Conservation (phyloP, 176 grass and related monocot species). For the Ensete ventricosum region DNA sequence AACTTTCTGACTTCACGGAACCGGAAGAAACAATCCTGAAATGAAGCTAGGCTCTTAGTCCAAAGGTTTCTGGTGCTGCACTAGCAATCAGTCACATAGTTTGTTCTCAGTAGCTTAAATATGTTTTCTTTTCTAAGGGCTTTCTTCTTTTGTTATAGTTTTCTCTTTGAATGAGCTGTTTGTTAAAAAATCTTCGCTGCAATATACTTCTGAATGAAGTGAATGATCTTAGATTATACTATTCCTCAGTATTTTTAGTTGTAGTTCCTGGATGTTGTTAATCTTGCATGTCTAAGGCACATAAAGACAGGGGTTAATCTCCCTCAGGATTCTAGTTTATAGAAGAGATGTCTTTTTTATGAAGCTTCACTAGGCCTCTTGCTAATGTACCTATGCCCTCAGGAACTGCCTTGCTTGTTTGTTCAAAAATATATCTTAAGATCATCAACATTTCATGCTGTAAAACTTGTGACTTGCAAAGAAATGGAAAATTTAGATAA, state of each 20-base stretch:
- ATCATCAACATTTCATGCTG: too few species aligned
- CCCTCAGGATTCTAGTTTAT: too few species aligned
- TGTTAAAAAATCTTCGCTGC: not conserved
- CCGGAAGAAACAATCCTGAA: not conserved
- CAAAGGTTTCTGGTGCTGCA: not conserved
- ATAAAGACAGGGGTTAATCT: too few species aligned
- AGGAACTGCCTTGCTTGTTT: too few species aligned
- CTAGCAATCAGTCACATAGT: not conserved
- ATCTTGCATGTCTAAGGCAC: too few species aligned
- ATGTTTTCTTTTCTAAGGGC: not conserved
- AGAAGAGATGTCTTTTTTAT: too few species aligned
- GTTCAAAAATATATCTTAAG: too few species aligned
- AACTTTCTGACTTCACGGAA: constrained; percentile 11
- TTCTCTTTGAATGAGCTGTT: not conserved
- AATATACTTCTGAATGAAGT: not conserved
- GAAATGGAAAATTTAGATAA: too few species aligned
- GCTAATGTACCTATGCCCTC: too few species aligned
- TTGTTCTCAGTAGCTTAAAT: not conserved
- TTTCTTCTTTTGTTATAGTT: not conserved
- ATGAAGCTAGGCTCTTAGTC: not conserved
- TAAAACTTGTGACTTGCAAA: too few species aligned
- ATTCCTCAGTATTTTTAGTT: not conserved
- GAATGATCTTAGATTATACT: not conserved
- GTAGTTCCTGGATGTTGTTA: too few species aligned
- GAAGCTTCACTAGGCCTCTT: too few species aligned